phyloP scores from a whole-genome alignment of 2,329 filamentous ascomycete species.

The Coleophoma cylindrospora region DNA sequence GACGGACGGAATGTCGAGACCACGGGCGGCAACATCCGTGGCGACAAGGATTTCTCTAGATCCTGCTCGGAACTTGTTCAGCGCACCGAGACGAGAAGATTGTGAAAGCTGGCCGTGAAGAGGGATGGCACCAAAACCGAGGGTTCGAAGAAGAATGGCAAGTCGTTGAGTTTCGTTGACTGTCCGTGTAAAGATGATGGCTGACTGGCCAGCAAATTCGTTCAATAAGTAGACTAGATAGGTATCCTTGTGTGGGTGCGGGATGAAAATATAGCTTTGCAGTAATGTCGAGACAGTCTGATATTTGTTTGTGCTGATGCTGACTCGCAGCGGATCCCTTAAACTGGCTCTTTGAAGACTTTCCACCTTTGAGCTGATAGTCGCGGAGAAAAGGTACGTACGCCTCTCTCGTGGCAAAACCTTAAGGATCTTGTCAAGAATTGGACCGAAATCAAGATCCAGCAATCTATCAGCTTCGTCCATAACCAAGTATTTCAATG shows the following conservation, averaged over 20 bases:
- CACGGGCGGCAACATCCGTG: constrained; percentile 89
- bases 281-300: constrained; percentile 87
- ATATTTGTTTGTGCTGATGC: constrained; percentile 77
- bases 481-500: constrained; percentile 85
- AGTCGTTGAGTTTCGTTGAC: constrained; percentile 87
- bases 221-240: constrained; percentile 85
- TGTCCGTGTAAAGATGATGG: constrained; percentile 88
- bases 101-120: constrained; percentile 91
- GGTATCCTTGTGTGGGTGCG: constrained; percentile 81
- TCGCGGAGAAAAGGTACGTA: constrained; percentile 91
- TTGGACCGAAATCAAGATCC: constrained; percentile 90
- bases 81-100: constrained; percentile 75
- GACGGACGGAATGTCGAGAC: constrained; percentile 89
- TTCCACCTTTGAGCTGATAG: constrained; percentile 91
- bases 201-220: constrained; percentile 79
- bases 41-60: constrained; percentile 84
- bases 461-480: constrained; percentile 90
- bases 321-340: constrained; percentile 76
- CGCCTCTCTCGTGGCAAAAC: constrained; percentile 72
- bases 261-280: constrained; percentile 82
- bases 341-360: constrained; percentile 85
- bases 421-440: constrained; percentile 89
- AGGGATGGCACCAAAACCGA: constrained; percentile 88
- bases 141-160: constrained; percentile 72
- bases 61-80: constrained; percentile 83